Base-by-base conservation (phyloP, 176 grass and related monocot species). In the Carex kokanica region DNA sequence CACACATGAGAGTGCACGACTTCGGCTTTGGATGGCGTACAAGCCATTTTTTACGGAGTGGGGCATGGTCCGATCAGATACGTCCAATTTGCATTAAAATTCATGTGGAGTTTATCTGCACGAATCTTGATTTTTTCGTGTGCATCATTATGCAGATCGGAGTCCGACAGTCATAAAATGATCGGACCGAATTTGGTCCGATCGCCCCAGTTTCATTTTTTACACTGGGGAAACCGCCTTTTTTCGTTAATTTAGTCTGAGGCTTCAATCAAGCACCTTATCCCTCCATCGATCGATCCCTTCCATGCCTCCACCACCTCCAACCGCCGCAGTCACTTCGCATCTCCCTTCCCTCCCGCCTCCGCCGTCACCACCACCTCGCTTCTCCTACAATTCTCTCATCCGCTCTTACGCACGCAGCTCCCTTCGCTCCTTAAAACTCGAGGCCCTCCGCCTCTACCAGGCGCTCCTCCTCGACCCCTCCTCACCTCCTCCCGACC, bases 371-470 rank as follows among this genome's bases (percentile, higher is more conserved):
- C 60, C 38, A 5, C 80, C 78, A 18, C 2, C 12, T 32, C 61
- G n/a, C 86, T 10, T 77, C 68, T 86, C 94, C 43, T 86, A 84
- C 81, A 84, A 93, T 81, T 55, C 83, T 54, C 86, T 93, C 56
- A 81, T 98, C 53, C 95, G 92, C 79, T 88, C 92, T 40, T 91
- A 86, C 36, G 90, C 89, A 18, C 92, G 89, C 36, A 85, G 89
- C 74, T 87, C 84, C n/a, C 6, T 83, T 60, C 84, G 70, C 25
- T 64, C 60, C 23, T 23, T 78, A 29, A 86, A 86, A 59, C 72
- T 88, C 86, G 83, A 80, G 32, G 57, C 87, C 18, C 84, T 87
- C 81, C 87, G 88, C 59, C 84, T 88, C 32, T 84, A 92, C 86
- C 90, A 86, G 15, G 86, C 90, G 38, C 87, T 92, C 51, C 83